Evolutionary conservation across 164 flowering plant genomes (phyloP), one percentile per base, ranked within the genome.

Genomic region (Nymphaea thermarum): DNA sequence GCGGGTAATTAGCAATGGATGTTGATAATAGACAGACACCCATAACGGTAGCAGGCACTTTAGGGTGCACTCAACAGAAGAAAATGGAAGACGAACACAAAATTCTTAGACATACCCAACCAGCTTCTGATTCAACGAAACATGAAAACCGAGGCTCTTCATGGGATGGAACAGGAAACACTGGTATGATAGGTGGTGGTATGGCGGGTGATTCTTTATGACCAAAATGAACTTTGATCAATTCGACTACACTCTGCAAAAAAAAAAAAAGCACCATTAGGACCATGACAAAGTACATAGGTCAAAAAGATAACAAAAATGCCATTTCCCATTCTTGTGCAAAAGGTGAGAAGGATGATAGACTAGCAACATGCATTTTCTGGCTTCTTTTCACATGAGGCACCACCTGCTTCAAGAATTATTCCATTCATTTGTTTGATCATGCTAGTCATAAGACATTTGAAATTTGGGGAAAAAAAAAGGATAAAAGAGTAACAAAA

Each of bases 91-190:
- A 47, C 11, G 55, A 47, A 12, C 55, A 47, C 36, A 25, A 25
- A 1, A 25, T 25, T 25, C 36, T 25, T 55, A 8, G 60, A 83
- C 88, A 83, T 59, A 93, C 98, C 90, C 98, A 97, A 67, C 89
- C 88, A 73, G 97, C 96, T 84, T 93, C 98, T 71, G 97, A 87
- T 78, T 93, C 98, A 72, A 84, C 84, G 68, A 89, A 89, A 76
- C 90, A 89, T 73, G 97, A 93, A 82, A 83, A 87, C 2, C 91
- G 92, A 41, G 98, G 89, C 75, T 85, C 89, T 25, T 77, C 78
- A 67, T 91, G 97, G 65, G 91, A 76, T 74, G 96, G 96, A 71
- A 89, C 85, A 53, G 80, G 81, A 77, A 77, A 87, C 36, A 66
- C 65, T 66, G 90, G 91, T 67, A 87, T 76, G 12, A 36, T 6